phyloP scores from a whole-genome alignment of 345 rosid species.

The Rhodamnia argentea region DNA sequence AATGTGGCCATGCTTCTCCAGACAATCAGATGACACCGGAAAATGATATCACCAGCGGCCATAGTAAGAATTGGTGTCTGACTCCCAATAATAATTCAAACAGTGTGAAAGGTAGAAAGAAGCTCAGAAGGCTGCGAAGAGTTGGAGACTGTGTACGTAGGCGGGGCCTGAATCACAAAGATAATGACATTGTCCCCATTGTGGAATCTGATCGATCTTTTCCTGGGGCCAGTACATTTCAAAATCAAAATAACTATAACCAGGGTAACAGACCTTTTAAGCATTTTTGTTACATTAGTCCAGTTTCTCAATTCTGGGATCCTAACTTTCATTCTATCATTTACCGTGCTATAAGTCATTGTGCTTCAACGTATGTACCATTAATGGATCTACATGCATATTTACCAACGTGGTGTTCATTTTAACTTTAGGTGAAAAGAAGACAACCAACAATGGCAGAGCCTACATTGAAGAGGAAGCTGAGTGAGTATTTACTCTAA shows the following conservation, averaged over 20 bases:
- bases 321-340: background rate
- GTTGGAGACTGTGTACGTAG: conserved; percentile 30
- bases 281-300: background rate
- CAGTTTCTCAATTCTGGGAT: background rate
- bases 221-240: background rate
- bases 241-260: conserved; percentile 16
- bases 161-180: conserved; percentile 13
- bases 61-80: conserved; percentile 55
- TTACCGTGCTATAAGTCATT: background rate
- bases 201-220: background rate
- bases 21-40: conserved; percentile 24
- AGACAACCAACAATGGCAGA: conserved; percentile 22
- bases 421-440: conserved; percentile 46
- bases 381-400: background rate
- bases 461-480: conserved; percentile 78
- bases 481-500: conserved; percentile 42
- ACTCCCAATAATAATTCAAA: conserved; percentile 47
- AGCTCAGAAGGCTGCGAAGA: conserved; percentile 75
- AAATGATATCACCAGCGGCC: conserved; percentile 15
- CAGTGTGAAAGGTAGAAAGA: conserved; percentile 27
- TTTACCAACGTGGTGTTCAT: background rate
- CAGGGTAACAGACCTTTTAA: conserved; percentile 23
- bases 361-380: background rate
- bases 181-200: conserved; percentile 9
- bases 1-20: conserved; percentile 12